phyloP scores from a whole-genome alignment of 2,329 filamentous ascomycete genomes.

The Colletotrichum coccodes region DNA sequence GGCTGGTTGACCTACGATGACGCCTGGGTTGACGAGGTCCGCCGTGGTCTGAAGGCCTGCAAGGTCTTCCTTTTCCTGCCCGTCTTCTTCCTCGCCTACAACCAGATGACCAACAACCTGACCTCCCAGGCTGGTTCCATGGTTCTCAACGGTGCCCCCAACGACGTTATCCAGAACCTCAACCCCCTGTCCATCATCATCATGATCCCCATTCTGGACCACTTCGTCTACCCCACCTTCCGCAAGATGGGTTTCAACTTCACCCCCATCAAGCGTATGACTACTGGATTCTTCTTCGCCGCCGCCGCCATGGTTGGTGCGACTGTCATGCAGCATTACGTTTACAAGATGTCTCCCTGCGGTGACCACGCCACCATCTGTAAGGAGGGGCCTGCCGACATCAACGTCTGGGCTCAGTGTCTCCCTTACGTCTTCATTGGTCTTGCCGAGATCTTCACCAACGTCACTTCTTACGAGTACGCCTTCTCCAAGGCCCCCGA shows the following conservation, averaged over 20 bases:
- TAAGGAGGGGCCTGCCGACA: constrained; percentile 59
- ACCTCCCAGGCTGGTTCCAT: constrained; percentile 74
- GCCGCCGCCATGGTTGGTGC: constrained; percentile 69
- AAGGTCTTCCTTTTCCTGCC: constrained; percentile 78
- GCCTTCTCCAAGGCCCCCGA: constrained; percentile 81
- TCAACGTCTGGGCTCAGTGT: constrained; percentile 73
- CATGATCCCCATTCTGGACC: constrained; percentile 78
- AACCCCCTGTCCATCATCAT: constrained; percentile 81
- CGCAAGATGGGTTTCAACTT: constrained; percentile 72
- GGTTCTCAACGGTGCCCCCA: constrained; percentile 76
- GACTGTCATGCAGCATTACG: constrained; percentile 67
- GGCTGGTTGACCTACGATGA: constrained; percentile 86
- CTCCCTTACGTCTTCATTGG: constrained; percentile 63
- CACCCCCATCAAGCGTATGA: constrained; percentile 81
- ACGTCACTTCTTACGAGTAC: constrained; percentile 75
- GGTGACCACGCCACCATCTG: constrained; percentile 65
- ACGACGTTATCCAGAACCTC: constrained; percentile 81
- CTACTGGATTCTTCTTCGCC: constrained; percentile 74
- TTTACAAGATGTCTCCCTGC: constrained; percentile 72
- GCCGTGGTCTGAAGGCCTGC: constrained; percentile 75
- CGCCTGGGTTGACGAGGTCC: constrained; percentile 83
- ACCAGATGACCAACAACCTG: constrained; percentile 70
- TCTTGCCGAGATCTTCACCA: constrained; percentile 63
- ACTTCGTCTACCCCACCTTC: constrained; percentile 74
- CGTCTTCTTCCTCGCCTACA: constrained; percentile 69